Conservation (phyloP, 768 basidiomycete species). For the Boletus vermiculosoides region DNA sequence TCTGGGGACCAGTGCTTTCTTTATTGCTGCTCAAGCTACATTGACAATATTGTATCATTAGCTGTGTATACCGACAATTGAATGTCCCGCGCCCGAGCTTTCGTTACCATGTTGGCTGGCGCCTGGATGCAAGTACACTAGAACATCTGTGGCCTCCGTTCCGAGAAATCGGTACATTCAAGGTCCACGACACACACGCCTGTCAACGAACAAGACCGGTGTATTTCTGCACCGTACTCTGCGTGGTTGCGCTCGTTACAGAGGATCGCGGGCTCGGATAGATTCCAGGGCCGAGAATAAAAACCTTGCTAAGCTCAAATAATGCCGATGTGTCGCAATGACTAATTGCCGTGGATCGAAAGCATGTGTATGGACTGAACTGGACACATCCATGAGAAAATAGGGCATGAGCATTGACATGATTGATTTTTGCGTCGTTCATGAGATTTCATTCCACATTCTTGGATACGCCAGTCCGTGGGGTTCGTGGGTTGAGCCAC, state of each 20-base stretch:
- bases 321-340: background rate
- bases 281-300: background rate
- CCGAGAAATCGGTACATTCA: background rate
- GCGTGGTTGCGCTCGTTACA: background rate
- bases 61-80: slow-evolving; percentile 8
- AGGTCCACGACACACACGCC: background rate
- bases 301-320: background rate
- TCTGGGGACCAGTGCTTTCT: slow-evolving; percentile 1
- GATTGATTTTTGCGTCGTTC: background rate
- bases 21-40: background rate
- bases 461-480: background rate
- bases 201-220: background rate
- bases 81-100: background rate
- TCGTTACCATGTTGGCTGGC: background rate
- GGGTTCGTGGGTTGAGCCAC: background rate
- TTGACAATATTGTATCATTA: slow-evolving; percentile 14
- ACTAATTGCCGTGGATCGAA: background rate
- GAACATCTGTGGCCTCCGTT: background rate
- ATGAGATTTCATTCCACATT: slow-evolving; percentile 6
- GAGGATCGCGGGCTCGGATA: background rate
- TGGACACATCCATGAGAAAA: slow-evolving; percentile 4
- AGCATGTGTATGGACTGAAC: too few relatives aligned
- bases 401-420: background rate
- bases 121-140: background rate
- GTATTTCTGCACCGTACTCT: background rate